Evolutionary conservation across 305 asterid species (phyloP), one percentile per base, ranked within the genome.

Genomic region (Solanum hybrid): DNA sequence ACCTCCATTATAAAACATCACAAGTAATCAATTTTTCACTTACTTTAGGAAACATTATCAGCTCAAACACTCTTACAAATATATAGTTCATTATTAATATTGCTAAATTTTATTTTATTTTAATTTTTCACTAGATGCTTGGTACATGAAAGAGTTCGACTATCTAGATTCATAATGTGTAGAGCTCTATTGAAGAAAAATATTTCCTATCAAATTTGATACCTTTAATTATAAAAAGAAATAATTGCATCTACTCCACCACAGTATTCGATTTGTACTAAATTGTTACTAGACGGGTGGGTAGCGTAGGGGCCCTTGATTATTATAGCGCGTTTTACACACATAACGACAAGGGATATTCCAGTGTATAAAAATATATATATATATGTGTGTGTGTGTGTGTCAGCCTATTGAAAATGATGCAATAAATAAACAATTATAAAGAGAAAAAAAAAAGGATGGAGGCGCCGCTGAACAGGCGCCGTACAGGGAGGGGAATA

Each of bases 391-490:
- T n/a, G n/a, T n/a, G n/a, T n/a, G n/a, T n/a, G 10, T 38, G 72
- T 78, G 85, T 78, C 86, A 69, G 51, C 12, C 22, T 19, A 86
- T 78, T 19, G 80, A 90, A 36, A 81, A 64, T 77, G 84, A 76
- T 38, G 73, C 34, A 66, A 37, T 51, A 31, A 38, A 51, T 7
- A 37, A 15, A 10, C 29, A 60, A 87, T 88, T 4, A 7, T 2
- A 64, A 26, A 36, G 24, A 19, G 14, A 66, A 27, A 9, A 56
- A 56, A 73, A 66, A 34, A 11, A 10, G 2, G 93, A 88, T 35
- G 92, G 91, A 90, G 94, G 95, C 96, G 96, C 94, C 94, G 94
- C 91, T 91, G 91, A 26, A 90, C 88, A 86, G 91, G 72, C 90
- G 94, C 95, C 95, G 97, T 95, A 93, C 94, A 82, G 35, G 2